phyloP scores from a whole-genome alignment of 441 rosid species.

The Erodium texanum region DNA sequence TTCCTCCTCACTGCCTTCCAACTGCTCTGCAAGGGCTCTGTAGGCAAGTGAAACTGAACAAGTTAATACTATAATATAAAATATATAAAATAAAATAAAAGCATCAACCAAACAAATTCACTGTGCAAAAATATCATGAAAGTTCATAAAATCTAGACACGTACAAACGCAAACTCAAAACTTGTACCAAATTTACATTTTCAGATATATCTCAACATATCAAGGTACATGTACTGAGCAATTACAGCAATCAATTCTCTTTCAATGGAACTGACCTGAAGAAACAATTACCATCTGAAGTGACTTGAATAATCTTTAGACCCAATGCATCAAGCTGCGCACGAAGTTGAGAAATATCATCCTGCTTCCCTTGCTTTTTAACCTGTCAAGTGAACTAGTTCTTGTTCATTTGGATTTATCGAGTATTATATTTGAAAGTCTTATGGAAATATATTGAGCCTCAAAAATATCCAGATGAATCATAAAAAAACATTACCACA shows the following conservation, averaged over 20 bases:
- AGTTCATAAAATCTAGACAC: not conserved
- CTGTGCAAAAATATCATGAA: too few relatives aligned
- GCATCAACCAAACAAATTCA: not conserved
- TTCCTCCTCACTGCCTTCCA: constrained; percentile 74
- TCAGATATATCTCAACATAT: not conserved
- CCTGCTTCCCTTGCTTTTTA: constrained; percentile 62
- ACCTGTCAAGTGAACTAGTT: constrained; percentile 29
- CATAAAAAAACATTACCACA: not conserved
- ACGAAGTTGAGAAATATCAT: constrained; percentile 47
- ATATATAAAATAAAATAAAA: too few relatives aligned
- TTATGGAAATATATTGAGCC: not conserved
- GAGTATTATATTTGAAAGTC: not conserved
- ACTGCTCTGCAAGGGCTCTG: constrained; percentile 87
- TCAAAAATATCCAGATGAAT: not conserved
- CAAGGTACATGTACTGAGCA: not conserved
- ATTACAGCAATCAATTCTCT: not conserved
- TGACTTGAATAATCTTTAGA: constrained; percentile 57
- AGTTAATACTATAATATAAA: not conserved
- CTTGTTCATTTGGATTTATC: not conserved
- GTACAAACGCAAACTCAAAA: not conserved
- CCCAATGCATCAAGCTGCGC: constrained; percentile 61
- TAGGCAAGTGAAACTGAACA: constrained; percentile 20
- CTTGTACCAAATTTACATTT: not conserved
- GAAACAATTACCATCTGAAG: constrained; percentile 89
- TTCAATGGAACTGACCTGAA: constrained; percentile 58